phyloP scores from a whole-genome alignment of 805 yeast species.

The Hanseniaspora guilliermondii region DNA sequence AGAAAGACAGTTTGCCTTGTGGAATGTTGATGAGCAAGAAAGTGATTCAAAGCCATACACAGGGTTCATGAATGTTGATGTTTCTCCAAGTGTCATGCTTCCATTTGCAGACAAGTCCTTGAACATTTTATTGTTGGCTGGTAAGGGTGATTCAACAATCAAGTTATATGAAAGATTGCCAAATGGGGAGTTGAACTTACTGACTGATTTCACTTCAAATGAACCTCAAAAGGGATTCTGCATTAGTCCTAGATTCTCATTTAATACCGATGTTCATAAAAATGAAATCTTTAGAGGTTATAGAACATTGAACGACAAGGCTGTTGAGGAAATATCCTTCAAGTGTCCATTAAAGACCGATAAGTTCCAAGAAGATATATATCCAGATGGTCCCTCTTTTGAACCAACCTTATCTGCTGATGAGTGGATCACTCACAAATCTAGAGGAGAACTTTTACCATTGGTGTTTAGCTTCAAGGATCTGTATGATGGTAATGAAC shows the following conservation, averaged over 20 bases:
- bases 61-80: constrained; percentile 74
- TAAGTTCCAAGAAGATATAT: constrained; percentile 82
- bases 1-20: constrained; percentile 88
- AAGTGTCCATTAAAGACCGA: constrained; percentile 90
- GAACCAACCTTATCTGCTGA: constrained; percentile 66
- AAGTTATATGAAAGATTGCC: constrained; percentile 79
- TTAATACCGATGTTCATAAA: constrained; percentile 57
- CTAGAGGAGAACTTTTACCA: constrained; percentile 65
- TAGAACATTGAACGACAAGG: constrained; percentile 76
- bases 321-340: constrained; percentile 84
- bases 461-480: constrained; percentile 62
- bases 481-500: constrained; percentile 61
- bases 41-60: constrained; percentile 63
- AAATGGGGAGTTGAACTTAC: constrained; percentile 65
- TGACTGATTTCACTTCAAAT: constrained; percentile 79
- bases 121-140: constrained; percentile 74
- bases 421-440: constrained; percentile 46
- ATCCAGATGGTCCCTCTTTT: constrained; percentile 77
- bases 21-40: constrained; percentile 68
- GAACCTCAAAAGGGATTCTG: constrained; percentile 97
- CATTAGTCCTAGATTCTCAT: constrained; percentile 59
- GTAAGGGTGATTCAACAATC: constrained; percentile 96
- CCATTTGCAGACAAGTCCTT: constrained; percentile 80
- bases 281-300: constrained; percentile 74
- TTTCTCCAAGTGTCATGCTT: constrained; percentile 85